Conservation (phyloP, 1,139 yeast genomes). For the Zhuliangozyma parablackwelliae region DNA sequence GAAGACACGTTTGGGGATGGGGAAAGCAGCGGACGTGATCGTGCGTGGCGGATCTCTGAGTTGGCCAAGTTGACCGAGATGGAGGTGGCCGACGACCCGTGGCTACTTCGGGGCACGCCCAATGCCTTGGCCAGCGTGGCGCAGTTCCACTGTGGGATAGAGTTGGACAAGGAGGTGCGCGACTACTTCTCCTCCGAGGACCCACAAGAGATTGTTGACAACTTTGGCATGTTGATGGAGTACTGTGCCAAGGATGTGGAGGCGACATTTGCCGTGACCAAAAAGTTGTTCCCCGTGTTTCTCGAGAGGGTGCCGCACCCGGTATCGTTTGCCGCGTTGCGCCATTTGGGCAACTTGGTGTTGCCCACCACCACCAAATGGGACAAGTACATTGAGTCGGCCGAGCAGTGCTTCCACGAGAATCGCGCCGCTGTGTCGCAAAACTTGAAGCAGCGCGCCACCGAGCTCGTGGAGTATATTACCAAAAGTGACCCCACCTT, state of each 20-base stretch:
- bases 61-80: slow-evolving; percentile 6
- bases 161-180: slow-evolving; percentile 63
- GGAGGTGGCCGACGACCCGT: slow-evolving; percentile 55
- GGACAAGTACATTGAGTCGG: slow-evolving; percentile 63
- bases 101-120: slow-evolving; percentile 73
- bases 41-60: background rate
- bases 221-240: slow-evolving; percentile 57
- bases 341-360: slow-evolving; percentile 70
- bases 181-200: slow-evolving; percentile 58
- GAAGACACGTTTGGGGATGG: background rate
- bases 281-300: slow-evolving; percentile 67
- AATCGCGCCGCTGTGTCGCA: slow-evolving; percentile 54
- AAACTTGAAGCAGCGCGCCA: slow-evolving; percentile 58
- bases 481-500: slow-evolving; percentile 18
- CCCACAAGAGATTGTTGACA: slow-evolving; percentile 49
- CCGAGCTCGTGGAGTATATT: slow-evolving; percentile 46
- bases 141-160: slow-evolving; percentile 67
- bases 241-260: slow-evolving; percentile 87
- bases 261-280: slow-evolving; percentile 68
- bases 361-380: slow-evolving; percentile 76
- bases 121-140: slow-evolving; percentile 84
- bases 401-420: slow-evolving; percentile 65
- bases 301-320: slow-evolving; percentile 80
- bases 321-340: slow-evolving; percentile 84
- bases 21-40: too few species aligned